Conservation (phyloP, 116 monocot species). For the Trichopus zeylanicus region DNA sequence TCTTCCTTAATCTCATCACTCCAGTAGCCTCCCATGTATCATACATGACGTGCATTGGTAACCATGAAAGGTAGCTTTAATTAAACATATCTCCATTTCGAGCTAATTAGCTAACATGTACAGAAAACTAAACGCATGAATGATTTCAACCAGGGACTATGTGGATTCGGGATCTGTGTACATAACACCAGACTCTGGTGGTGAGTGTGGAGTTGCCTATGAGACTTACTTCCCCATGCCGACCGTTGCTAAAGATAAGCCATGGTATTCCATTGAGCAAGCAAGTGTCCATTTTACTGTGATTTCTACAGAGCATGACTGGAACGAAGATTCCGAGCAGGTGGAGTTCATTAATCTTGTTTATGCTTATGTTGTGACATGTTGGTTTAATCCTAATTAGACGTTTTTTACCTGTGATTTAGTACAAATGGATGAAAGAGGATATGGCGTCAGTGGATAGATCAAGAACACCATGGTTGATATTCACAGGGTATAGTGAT, state of each 20-base stretch:
- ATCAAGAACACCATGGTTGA: constrained; percentile 70
- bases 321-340: constrained; percentile 51
- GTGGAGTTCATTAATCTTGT: constrained; percentile 18
- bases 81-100: background rate
- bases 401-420: too few relatives aligned
- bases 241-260: constrained; percentile 34
- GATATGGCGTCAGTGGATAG: constrained; percentile 61
- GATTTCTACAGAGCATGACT: constrained; percentile 72
- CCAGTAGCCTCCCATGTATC: constrained; percentile 64
- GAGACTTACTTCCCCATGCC: constrained; percentile 82
- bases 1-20: constrained; percentile 56
- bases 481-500: constrained; percentile 52
- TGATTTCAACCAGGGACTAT: constrained; percentile 39
- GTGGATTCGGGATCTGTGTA: constrained; percentile 54
- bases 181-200: constrained; percentile 68
- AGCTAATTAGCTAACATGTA: background rate
- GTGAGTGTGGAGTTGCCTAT: constrained; percentile 81
- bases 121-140: background rate
- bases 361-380: background rate
- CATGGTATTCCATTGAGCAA: constrained; percentile 86
- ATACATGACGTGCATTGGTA: constrained; percentile 83
- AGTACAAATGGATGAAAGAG: constrained; percentile 62
- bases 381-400: background rate
- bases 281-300: constrained; percentile 70
- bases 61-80: constrained; percentile 56